phyloP scores from a whole-genome alignment of 2,329 filamentous ascomycete genomes.

The Fusarium brevicatenulatum region DNA sequence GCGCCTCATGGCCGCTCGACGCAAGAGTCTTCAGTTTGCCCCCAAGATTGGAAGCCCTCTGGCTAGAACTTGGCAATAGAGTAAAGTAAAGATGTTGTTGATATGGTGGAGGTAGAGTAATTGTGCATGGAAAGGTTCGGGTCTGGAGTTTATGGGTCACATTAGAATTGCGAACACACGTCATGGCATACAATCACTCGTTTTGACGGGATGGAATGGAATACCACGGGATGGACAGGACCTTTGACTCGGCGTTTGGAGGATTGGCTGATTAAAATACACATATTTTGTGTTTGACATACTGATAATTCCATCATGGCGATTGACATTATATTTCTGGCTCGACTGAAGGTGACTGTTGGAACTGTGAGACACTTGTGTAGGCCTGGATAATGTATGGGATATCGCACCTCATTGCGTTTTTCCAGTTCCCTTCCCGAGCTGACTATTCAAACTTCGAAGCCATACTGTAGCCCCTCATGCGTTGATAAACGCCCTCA shows the following conservation, averaged over 20 bases:
- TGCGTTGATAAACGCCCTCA: slow-evolving; percentile 64
- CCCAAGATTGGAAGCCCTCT: slow-evolving; percentile 80
- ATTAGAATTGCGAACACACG: slow-evolving; percentile 17
- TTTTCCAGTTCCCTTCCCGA: not conserved
- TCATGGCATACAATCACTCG: slow-evolving; percentile 38
- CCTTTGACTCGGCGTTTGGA: slow-evolving; percentile 33
- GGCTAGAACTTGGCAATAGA: slow-evolving; percentile 63
- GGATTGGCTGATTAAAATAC: slow-evolving; percentile 24
- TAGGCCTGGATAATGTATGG: not conserved
- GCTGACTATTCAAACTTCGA: not conserved
- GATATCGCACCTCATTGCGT: not conserved
- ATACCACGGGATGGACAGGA: slow-evolving; percentile 41
- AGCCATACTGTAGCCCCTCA: not conserved
- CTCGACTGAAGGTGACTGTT: not conserved
- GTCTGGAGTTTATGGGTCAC: slow-evolving; percentile 29
- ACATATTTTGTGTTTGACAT: not conserved
- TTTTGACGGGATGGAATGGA: slow-evolving; percentile 33
- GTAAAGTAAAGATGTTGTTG: not conserved
- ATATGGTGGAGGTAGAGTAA: slow-evolving; percentile 7
- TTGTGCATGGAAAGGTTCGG: slow-evolving; percentile 27
- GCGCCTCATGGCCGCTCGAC: slow-evolving; percentile 74
- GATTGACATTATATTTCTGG: not conserved
- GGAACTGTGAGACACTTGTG: not conserved
- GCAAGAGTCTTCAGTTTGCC: slow-evolving; percentile 82
- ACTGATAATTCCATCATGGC: slow-evolving; percentile 18